Percentiles rank a stretch among this genome's conserved stretches.
Conservation (phyloP, 345 rosid genomes). For the Dipteronia sinensis region DNA sequence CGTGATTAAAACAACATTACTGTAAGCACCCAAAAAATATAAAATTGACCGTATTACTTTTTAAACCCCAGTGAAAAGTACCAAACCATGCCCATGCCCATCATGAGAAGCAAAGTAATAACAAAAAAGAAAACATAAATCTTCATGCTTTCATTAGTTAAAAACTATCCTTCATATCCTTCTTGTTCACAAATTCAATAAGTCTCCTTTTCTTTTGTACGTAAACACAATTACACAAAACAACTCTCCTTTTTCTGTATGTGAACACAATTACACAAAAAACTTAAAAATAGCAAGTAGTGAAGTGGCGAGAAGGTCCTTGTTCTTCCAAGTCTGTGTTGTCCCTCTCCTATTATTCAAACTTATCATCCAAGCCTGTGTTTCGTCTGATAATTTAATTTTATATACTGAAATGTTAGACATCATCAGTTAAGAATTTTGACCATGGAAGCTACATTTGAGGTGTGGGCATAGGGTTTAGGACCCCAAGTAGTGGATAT, state of each 20-base stretch:
- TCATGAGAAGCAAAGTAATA: background rate
- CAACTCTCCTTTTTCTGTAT: no score
- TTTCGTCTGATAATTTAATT: background rate
- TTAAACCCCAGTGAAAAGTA: background rate
- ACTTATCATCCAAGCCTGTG: background rate
- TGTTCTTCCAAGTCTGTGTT: background rate
- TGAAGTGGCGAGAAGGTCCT: background rate
- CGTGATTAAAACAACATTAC: no score
- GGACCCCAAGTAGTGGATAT: background rate
- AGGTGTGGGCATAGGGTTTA: background rate
- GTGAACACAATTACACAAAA: background rate
- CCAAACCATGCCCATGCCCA: background rate
- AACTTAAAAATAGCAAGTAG: background rate
- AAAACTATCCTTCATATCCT: background rate
- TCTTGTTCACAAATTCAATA: background rate
- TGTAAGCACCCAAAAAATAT: background rate
- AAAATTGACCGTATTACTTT: background rate
- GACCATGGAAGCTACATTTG: background rate
- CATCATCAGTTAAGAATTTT: background rate
- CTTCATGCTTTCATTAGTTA: background rate
- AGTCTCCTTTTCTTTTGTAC: background rate
- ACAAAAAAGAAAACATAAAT: background rate
- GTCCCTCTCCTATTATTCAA: background rate
- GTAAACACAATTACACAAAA: no score
- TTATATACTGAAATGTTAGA: background rate